Evolutionary conservation across 2,329 filamentous ascomycete genomes (phyloP), one percentile per base, ranked within the genome.

Genomic region (Verticillium zaregamsianum): DNA sequence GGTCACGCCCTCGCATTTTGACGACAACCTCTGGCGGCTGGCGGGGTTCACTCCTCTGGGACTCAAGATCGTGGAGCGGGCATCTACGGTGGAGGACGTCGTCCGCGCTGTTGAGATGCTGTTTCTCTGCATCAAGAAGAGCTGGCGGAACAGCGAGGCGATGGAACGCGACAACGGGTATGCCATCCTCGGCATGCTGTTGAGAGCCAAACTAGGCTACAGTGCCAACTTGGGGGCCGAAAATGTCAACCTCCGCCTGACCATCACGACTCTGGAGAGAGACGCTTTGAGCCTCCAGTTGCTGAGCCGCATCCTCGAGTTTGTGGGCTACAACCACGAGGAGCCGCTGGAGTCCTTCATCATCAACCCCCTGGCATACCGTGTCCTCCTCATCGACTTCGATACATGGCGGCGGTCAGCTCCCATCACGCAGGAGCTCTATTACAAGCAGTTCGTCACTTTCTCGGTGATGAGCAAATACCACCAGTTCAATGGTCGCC

Each of bases 131-230:
- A 90, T 97, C 58, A 90, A 91, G 66, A 90, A 91, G 66, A 98
- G 91, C 72, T 99, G 96, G 95, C 86, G 95, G 66, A 98, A 98
- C 67, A 98, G 95, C 67, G 96, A 99, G 73, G 93, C 95, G 31
- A 97, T 99, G 90, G 95, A 99, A 74, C 89, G 91, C 69, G 93
- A 96, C 63, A 95, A 96, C 67, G 96, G 94, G 0, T 99, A 97
- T 72, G 90, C 91, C 31, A 91, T 98, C 39, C 78, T 99, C 58
- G 90, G 90, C 49, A 87, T 93, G 74, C 82, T 98, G 20, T 77
- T 99, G 28, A 88, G 92, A 60, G 90, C 91, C 60, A 97, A 97
- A 73, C 80, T 97, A 35, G 90, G 90, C 5, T 82, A 82, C 67
- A 67, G 75, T 56, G 66, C 74, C 64, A 68, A 70, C 61, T 39